A percentile compares a stretch with the other conserved stretches of the same genome.
Evolutionary conservation across 768 basidiomycete species (phyloP).

Genomic region (Leccinum rimulosum): DNA sequence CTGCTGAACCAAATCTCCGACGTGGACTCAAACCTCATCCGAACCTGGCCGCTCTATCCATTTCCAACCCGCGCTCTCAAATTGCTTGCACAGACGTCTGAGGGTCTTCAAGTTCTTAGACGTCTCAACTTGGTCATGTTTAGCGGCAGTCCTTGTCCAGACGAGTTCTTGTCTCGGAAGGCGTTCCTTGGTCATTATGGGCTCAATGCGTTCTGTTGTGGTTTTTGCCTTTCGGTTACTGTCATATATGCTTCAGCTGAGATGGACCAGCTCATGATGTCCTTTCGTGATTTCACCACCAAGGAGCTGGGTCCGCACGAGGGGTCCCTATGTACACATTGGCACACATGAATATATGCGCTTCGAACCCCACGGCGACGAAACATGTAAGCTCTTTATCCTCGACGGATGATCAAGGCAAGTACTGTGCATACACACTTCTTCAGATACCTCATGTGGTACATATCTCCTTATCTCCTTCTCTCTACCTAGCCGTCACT

Average conservation of each 20-base stretch:
- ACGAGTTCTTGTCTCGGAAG: conserved; percentile 47
- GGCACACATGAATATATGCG: conserved; percentile 35
- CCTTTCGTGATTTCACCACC: conserved; percentile 41
- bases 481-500: too few species aligned
- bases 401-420: conserved; percentile 52
- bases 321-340: conserved; percentile 19
- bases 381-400: conserved; percentile 46
- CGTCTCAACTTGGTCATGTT: conserved; percentile 36
- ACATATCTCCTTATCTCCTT: too few species aligned
- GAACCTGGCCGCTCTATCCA: conserved; percentile 45
- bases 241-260: conserved; percentile 14
- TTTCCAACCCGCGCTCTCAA: conserved; percentile 40
- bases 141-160: conserved; percentile 52
- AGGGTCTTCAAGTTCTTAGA: conserved; percentile 42
- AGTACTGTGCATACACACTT: background rate
- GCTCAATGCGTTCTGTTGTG: conserved; percentile 35
- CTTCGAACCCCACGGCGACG: conserved; percentile 41
- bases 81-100: conserved; percentile 46
- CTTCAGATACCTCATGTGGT: too few species aligned
- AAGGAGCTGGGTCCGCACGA: conserved; percentile 53
- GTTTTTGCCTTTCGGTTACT: background rate
- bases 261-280: conserved; percentile 43
- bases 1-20: background rate
- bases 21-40: conserved; percentile 28
- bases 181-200: conserved; percentile 51